Evolutionary conservation across 2,329 filamentous ascomycete species (phyloP), one percentile per base, ranked within the genome.

Genomic region (Pleurostoma richardsiae): DNA sequence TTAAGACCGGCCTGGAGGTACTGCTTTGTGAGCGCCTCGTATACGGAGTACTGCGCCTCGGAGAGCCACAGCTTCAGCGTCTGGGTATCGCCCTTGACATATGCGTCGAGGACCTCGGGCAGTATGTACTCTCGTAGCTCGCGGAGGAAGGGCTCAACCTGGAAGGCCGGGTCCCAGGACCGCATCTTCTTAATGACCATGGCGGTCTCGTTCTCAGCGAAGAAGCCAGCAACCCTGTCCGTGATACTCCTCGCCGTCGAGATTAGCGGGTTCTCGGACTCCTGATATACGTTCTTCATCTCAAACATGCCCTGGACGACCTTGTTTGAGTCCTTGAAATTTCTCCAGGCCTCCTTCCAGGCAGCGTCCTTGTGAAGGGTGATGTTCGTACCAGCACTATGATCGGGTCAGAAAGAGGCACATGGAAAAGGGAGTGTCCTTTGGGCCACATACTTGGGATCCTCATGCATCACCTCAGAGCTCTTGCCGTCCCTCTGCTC

Each of bases 171-270:
- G 58, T 99, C 94, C 82, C 97, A 96, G 58, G 91, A 82, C 41
- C 92, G 85, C 77, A 99, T 95, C 68, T 92, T 95, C 74, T 96
- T 97, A 73, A 97, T 95, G 33, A 99, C 94, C 79, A 86, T 86
- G 30, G 94, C 94, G 0, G 90, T 96, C 73, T 99, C 94, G 66
- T 97, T 99, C 68, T 99, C 94, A 52, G 94, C 94, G 56, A 99
- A 99, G 73, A 96, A 99, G 29, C 94, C 90, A 41, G 88, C 90
- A 38, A 99, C 83, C 48, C 87, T 83, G 66, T 99, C 94, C 30
- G 91, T 92, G 57, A 99, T 96, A 65, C 89, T 90, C 62, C 94
- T 86, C 2, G 91, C 94, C 0, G 92, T 97, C 41, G 85, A 88
- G 53, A 99, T 89, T 40, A 99, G 77, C 5, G 94, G 92, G 66